A percentile compares a stretch with the other conserved stretches of the same genome.
These are phyloP conservation scores for Mortierella sp. DNA, from an alignment of 371 early-diverging fungal species.

Conservation along the genomic window DNA sequence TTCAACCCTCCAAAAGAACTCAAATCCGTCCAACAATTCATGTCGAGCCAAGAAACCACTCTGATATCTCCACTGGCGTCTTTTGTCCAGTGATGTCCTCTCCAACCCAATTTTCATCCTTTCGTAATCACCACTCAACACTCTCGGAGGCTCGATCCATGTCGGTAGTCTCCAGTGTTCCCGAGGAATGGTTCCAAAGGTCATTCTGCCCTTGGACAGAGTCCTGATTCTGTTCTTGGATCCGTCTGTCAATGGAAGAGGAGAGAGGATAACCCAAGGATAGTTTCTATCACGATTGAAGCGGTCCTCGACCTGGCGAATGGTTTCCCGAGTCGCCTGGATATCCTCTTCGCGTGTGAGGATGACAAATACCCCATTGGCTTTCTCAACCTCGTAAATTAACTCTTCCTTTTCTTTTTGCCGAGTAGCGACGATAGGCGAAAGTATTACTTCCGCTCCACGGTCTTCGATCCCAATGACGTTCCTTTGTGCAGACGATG, in stretches of 20 bases:
- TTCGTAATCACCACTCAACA: constrained; percentile 16
- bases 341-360: constrained; percentile 68
- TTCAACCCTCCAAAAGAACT: constrained; percentile 97
- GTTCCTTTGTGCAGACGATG: no score
- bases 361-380: constrained; percentile 75
- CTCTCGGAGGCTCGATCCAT: constrained; percentile 53
- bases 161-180: constrained; percentile 60
- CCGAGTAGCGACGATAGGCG: no score
- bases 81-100: constrained; percentile 62
- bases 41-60: constrained; percentile 93
- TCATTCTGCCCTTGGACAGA: constrained; percentile 46
- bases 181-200: constrained; percentile 59
- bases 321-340: constrained; percentile 47
- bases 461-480: no score
- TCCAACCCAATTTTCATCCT: constrained; percentile 21
- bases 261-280: constrained; percentile 63
- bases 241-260: constrained; percentile 51
- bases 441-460: no score
- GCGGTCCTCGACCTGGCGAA: constrained; percentile 60
- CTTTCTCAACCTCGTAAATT: constrained; percentile 51
- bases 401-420: no score
- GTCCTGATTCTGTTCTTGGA: constrained; percentile 48
- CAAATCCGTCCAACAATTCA: constrained; percentile 77
- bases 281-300: constrained; percentile 60
- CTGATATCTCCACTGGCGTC: constrained; percentile 92